Evolutionary conservation across 2,329 filamentous ascomycete species (phyloP).

Genomic region (Cladophialophora carrionii): DNA sequence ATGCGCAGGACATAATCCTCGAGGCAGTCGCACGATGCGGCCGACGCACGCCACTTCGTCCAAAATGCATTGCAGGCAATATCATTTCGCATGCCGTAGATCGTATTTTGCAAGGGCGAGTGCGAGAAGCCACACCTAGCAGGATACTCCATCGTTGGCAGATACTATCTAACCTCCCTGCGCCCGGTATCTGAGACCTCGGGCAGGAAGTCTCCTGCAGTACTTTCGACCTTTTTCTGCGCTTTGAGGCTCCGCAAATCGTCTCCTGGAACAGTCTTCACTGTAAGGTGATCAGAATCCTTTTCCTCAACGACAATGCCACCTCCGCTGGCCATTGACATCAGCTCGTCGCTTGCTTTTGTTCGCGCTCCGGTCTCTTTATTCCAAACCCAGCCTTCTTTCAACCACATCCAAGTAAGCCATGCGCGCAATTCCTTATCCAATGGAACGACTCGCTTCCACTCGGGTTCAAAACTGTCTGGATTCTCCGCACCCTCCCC

Average conservation of each 20-base stretch:
- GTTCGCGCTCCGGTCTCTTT: conserved; percentile 63
- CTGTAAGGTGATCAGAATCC: conserved; percentile 39
- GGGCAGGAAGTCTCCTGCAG: conserved; percentile 36
- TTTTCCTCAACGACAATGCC: conserved; percentile 50
- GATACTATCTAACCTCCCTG: not conserved
- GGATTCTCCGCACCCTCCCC: conserved; percentile 52
- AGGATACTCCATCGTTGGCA: not conserved
- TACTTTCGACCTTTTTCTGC: conserved; percentile 27
- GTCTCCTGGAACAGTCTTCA: conserved; percentile 26
- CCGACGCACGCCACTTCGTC: too few species aligned
- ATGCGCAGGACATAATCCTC: not conserved
- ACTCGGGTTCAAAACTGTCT: conserved; percentile 74
- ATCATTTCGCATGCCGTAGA: not conserved
- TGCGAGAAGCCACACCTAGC: not conserved
- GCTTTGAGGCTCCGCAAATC: conserved; percentile 16
- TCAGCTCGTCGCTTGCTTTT: conserved; percentile 46
- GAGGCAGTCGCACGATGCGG: not conserved
- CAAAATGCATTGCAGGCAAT: too few species aligned
- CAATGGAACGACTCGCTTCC: conserved; percentile 79
- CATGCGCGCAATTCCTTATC: conserved; percentile 87
- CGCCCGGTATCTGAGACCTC: not conserved
- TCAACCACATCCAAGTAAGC: conserved; percentile 88
- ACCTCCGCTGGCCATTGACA: conserved; percentile 46
- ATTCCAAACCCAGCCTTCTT: conserved; percentile 83
- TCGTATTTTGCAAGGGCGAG: not conserved